Base-by-base conservation (phyloP, 331 rosid species). In the Cucumis variabilis region DNA sequence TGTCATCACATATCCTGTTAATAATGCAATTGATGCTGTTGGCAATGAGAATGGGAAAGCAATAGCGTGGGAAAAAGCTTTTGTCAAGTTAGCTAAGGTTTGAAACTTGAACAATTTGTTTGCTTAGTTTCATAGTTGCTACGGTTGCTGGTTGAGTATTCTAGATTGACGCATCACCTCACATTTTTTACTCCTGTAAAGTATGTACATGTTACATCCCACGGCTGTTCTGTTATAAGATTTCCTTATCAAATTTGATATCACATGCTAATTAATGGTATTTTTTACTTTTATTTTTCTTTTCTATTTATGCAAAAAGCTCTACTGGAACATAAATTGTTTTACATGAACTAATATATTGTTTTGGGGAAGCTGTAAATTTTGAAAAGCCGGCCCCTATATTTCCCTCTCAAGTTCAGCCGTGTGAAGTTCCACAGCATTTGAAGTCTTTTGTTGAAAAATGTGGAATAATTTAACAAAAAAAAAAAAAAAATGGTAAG, bases 1-100 rank as follows among this genome's bases (percentile, higher is more conserved):
- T 89, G 76, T 95, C 87, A 89, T 96, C 78, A 94, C 99, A 41
- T 96, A 94, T 90, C 99, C 99, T 87, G 98, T 96, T 87, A 94
- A 90, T 92, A 96, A 96, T 82, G 99, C 95, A 82, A 84, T 95
- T 23, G 89, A 91, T 55, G 90, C 89, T 90, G 91, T 90, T 82
- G 98, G 98, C 86, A 90, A 92, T 90, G 98, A 89, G 90, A 96
- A 96, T 88, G 97, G 94, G 85, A 92, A 91, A 90, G 98, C 98
- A 88, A 82, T 93, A 60, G 92, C 94, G 58, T 96, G 99, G 99
- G 99, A 96, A 88, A 92, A 92, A 89, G 98, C 95, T 92, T 96
- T 96, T 89, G 90, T 96, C 74, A 91, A 91, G 89, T 86, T 96
- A 87, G 98, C 92, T 11, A 93, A 96, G 99, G 99, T 96, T 89